Conservation (phyloP, 2,329 filamentous ascomycete species). For the Xylariales sp. region DNA sequence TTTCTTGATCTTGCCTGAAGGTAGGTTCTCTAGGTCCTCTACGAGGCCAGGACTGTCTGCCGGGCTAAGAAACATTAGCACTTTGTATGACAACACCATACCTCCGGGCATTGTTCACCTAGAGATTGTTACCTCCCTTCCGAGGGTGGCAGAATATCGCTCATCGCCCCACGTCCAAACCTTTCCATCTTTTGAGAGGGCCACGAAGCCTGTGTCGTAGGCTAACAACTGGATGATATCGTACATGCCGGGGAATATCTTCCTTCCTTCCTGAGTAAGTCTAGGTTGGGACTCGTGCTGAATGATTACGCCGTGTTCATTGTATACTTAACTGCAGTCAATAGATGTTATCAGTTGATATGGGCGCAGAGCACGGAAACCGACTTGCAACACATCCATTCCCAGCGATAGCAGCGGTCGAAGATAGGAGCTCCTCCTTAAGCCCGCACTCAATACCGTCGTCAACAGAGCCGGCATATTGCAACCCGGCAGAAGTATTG, state of each 20-base stretch:
- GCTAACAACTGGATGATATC: slow-evolving; percentile 57
- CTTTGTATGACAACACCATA: background rate
- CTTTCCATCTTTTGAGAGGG: slow-evolving; percentile 56
- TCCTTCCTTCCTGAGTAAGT: slow-evolving; percentile 17
- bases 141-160: slow-evolving; percentile 68
- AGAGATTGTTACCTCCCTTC: slow-evolving; percentile 57
- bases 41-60: slow-evolving; percentile 60
- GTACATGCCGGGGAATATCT: slow-evolving; percentile 43
- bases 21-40: slow-evolving; percentile 62
- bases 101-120: slow-evolving; percentile 45
- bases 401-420: slow-evolving; percentile 50
- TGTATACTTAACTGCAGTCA: slow-evolving; percentile 42
- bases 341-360: slow-evolving; percentile 19
- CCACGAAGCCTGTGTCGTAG: slow-evolving; percentile 63
- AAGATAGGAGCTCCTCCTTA: slow-evolving; percentile 41
- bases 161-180: slow-evolving; percentile 69
- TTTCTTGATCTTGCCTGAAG: slow-evolving; percentile 62
- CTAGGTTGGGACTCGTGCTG: slow-evolving; percentile 45
- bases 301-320: slow-evolving; percentile 43
- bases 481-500: slow-evolving; percentile 42
- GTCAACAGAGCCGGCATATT: slow-evolving; percentile 48
- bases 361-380: slow-evolving; percentile 17
- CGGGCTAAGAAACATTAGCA: slow-evolving; percentile 51
- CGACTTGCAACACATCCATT: slow-evolving; percentile 51
- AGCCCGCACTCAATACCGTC: slow-evolving; percentile 38